Conservation (phyloP, 352 stramenopile genomes). For the Globisporangium irregulare region DNA sequence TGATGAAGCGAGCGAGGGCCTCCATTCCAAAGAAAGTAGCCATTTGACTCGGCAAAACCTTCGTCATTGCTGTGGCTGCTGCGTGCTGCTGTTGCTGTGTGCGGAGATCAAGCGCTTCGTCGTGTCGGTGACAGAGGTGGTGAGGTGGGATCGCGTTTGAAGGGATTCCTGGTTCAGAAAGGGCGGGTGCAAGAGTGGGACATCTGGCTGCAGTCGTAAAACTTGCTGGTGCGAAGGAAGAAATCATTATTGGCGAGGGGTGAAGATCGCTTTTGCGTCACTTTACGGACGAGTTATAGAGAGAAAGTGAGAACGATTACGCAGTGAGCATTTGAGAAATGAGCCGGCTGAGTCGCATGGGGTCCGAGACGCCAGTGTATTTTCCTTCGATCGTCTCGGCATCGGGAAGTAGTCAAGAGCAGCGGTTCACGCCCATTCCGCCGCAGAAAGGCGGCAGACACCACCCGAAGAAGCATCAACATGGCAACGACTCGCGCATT, state of each 20-base stretch:
- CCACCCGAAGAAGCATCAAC: constrained; percentile 51
- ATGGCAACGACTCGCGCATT: constrained; percentile 51
- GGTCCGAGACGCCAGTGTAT: constrained; percentile 38
- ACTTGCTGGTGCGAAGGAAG: not conserved
- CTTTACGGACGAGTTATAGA: not conserved
- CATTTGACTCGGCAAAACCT: not conserved
- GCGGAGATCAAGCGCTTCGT: not conserved
- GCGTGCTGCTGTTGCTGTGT: not conserved
- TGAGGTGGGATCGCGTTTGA: not conserved
- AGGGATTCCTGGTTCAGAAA: not conserved
- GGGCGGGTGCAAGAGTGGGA: not conserved
- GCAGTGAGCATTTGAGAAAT: constrained; percentile 14
- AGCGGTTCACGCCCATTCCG: constrained; percentile 46
- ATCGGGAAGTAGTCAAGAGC: constrained; percentile 21
- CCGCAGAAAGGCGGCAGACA: constrained; percentile 45
- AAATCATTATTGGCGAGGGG: not conserved
- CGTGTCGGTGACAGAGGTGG: not conserved
- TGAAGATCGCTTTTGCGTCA: not conserved
- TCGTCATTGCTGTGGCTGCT: not conserved
- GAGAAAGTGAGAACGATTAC: not conserved
- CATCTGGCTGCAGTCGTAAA: not conserved
- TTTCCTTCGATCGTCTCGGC: constrained; percentile 51
- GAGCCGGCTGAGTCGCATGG: constrained; percentile 34
- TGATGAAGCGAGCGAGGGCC: not conserved
- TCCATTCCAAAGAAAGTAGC: not conserved